Evolutionary conservation across 139 green algal species (phyloP), one percentile per base, ranked within the genome.

Genomic region (Micromonas commoda): DNA sequence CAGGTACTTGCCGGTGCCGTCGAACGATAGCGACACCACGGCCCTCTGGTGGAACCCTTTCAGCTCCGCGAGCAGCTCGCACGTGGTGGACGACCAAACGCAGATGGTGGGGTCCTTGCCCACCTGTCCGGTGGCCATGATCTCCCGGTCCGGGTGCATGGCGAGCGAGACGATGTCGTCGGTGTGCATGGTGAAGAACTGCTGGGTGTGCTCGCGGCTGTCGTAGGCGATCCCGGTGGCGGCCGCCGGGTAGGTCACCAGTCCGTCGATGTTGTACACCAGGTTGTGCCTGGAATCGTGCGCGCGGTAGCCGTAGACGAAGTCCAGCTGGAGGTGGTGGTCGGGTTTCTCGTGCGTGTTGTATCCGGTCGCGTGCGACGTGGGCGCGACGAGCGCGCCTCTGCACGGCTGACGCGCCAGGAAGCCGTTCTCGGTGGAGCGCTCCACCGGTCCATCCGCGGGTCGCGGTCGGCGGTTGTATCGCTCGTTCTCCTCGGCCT

Each of bases 71-170:
- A 72, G 20, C 0, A 75, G 4, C 57, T 82, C 38, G 5, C 26
- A 33, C 28, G 70, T 75, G 26, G 5, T 65, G 3, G 70, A 37
- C 33, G 31, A 32, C 78, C 78, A 82, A 70, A 82, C 78, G 34
- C 31, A 74, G 19, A 82, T 73, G 5, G n/a, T 73, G 4, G 78
- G 78, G 1, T 82, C 61, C 20, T 24, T n/a, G 32, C 80, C 80
- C 4, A 81, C 82, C 77, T 86, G 73, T 0, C 82, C 82, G 5
- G 81, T 83, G 64, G 81, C 81, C 6, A 80, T 68, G 64, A 81
- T 31, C 34, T 82, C 35, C 2, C 57, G 21, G 26, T 80, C 67
- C n/a, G 81, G 81, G 71, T 82, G 77, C 71, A 83, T 57, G 0
- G 77, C 77, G 16, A 82, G 5, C 51, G 71, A 80, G 28, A 77